Evolutionary conservation across 1,139 yeast species (phyloP).

Genomic region (Lodderomyces theae): DNA sequence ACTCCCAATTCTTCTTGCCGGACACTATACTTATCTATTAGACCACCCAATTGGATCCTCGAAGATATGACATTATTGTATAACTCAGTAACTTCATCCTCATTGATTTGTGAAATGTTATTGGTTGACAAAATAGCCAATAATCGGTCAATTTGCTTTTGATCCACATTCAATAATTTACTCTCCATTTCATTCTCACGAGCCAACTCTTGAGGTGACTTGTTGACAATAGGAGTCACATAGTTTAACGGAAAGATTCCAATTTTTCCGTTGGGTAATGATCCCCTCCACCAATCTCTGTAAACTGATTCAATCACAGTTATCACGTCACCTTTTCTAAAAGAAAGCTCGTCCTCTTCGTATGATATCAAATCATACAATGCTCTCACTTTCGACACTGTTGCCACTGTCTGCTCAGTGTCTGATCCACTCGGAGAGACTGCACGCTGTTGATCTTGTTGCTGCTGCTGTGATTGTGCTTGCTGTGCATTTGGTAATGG

Average conservation of each 20-base stretch:
- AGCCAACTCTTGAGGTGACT: constrained; percentile 48
- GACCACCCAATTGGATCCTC: constrained; percentile 68
- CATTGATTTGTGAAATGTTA: constrained; percentile 23
- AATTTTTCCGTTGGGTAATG: constrained; percentile 64
- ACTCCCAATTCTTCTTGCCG: constrained; percentile 72
- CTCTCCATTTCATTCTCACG: constrained; percentile 32
- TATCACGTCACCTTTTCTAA: constrained; percentile 72
- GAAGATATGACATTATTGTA: constrained; percentile 71
- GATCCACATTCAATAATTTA: constrained; percentile 27
- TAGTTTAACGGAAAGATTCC: constrained; percentile 96
- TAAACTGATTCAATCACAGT: constrained; percentile 85
- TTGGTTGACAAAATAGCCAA: constrained; percentile 53
- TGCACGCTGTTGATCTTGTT: constrained; percentile 6
- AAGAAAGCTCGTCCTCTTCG: constrained; percentile 70
- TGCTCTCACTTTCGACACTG: constrained; percentile 73
- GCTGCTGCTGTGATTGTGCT: constrained; percentile 7
- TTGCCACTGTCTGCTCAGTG: constrained; percentile 39
- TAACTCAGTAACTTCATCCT: constrained; percentile 49
- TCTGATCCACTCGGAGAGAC: constrained; percentile 12
- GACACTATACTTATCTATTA: constrained; percentile 71
- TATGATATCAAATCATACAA: constrained; percentile 74
- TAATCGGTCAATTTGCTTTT: constrained; percentile 60
- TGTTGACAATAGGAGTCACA: constrained; percentile 75
- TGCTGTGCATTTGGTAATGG: constrained; percentile 27
- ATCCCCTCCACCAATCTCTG: constrained; percentile 96